Evolutionary conservation across 257 asterid species (phyloP).

Genomic region (Sherardia arvensis): DNA sequence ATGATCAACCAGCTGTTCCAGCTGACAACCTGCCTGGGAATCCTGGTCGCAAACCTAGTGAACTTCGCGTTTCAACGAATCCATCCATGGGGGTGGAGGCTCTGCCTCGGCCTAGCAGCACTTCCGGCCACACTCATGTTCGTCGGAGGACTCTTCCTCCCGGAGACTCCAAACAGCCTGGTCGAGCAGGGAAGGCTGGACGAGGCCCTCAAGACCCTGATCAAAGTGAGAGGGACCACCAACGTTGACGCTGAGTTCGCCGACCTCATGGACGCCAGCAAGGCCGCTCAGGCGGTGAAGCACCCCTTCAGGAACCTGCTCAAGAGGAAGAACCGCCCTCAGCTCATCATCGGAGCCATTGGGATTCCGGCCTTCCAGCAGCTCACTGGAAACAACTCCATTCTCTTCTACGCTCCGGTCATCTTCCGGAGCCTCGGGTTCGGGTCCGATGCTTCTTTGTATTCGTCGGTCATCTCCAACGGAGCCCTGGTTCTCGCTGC

Average conservation of each 20-base stretch:
- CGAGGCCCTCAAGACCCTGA: slow-evolving; percentile 36
- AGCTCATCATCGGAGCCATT: slow-evolving; percentile 45
- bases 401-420: slow-evolving; percentile 74
- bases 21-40: slow-evolving; percentile 57
- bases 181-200: slow-evolving; percentile 62
- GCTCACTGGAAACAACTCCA: slow-evolving; percentile 68
- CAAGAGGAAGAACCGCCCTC: slow-evolving; percentile 49
- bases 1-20: slow-evolving; percentile 63
- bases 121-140: slow-evolving; percentile 58
- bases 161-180: slow-evolving; percentile 75
- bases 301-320: slow-evolving; percentile 56
- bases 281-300: slow-evolving; percentile 45
- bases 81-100: slow-evolving; percentile 82
- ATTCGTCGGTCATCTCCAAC: slow-evolving; percentile 50
- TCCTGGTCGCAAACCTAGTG: slow-evolving; percentile 49
- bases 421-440: slow-evolving; percentile 72
- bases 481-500: slow-evolving; percentile 57
- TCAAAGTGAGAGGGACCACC: slow-evolving; percentile 53
- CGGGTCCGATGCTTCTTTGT: slow-evolving; percentile 48
- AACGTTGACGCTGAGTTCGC: slow-evolving; percentile 62
- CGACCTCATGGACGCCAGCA: slow-evolving; percentile 62
- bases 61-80: slow-evolving; percentile 43
- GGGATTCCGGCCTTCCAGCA: slow-evolving; percentile 77
- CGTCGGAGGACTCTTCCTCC: slow-evolving; percentile 56
- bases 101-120: slow-evolving; percentile 60